A percentile compares a stretch with the other conserved stretches of the same genome.
phyloP scores from a whole-genome alignment of 1,284 basidiomycete species.

The Lignosus rhinocerotis region DNA sequence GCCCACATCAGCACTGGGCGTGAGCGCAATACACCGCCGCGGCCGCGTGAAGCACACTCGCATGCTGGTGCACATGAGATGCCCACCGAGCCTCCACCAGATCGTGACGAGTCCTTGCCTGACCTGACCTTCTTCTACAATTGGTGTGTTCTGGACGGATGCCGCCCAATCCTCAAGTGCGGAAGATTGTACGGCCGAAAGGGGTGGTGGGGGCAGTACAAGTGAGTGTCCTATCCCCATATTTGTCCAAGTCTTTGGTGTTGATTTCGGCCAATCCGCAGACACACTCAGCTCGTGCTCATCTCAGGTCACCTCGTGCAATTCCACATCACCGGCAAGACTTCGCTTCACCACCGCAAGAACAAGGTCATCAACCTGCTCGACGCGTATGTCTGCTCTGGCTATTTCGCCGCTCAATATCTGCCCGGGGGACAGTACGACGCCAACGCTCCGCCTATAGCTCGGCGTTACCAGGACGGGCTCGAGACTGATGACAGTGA shows the following conservation, averaged over 20 bases:
- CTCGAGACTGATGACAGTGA: slow-evolving; percentile 76
- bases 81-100: slow-evolving; percentile 49
- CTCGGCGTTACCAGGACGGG: slow-evolving; percentile 78
- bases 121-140: slow-evolving; percentile 69
- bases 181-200: slow-evolving; percentile 72
- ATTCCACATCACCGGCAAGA: slow-evolving; percentile 56
- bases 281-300: slow-evolving; percentile 69
- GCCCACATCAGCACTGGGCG: slow-evolving; percentile 52
- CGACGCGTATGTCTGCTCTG: slow-evolving; percentile 78
- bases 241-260: background rate
- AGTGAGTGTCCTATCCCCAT: slow-evolving; percentile 44
- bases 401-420: slow-evolving; percentile 69
- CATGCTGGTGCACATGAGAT: slow-evolving; percentile 38
- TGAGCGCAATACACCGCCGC: slow-evolving; percentile 56
- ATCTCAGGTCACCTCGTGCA: slow-evolving; percentile 63
- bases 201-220: slow-evolving; percentile 68
- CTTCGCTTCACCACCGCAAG: slow-evolving; percentile 51
- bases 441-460: slow-evolving; percentile 48
- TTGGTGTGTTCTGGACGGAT: slow-evolving; percentile 79
- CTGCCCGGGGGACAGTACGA: slow-evolving; percentile 62
- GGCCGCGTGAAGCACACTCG: slow-evolving; percentile 41
- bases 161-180: slow-evolving; percentile 68
- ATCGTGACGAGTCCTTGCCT: slow-evolving; percentile 52
- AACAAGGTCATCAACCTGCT: slow-evolving; percentile 56
- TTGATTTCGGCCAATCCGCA: slow-evolving; percentile 27